phyloP scores from a whole-genome alignment of 768 basidiomycete genomes.

The Russula brevipes region DNA sequence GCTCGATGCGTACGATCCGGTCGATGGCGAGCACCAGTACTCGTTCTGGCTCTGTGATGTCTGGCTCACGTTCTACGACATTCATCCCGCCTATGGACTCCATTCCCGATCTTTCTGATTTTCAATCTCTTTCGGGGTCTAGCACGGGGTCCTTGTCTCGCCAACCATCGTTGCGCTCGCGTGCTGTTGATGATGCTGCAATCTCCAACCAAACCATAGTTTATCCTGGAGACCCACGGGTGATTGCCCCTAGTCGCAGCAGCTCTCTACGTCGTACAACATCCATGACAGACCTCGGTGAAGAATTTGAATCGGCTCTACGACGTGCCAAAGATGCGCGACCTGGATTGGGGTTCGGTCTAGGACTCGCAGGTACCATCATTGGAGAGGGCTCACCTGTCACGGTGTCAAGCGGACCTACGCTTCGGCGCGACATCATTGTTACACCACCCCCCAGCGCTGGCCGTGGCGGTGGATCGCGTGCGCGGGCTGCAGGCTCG shows the following conservation, averaged over 20 bases:
- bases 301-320: conserved; percentile 47
- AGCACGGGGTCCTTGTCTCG: conserved; percentile 39
- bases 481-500: conserved; percentile 28
- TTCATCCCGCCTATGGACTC: conserved; percentile 73
- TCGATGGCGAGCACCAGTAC: conserved; percentile 45
- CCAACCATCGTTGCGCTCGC: conserved; percentile 49
- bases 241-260: conserved; percentile 63
- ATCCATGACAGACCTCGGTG: conserved; percentile 71
- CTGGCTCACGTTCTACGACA: conserved; percentile 66
- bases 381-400: conserved; percentile 57
- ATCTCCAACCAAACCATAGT: conserved; percentile 61
- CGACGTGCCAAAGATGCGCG: conserved; percentile 39
- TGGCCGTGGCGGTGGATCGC: conserved; percentile 30
- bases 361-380: conserved; percentile 32
- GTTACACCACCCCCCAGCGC: conserved; percentile 44
- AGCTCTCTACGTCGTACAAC: conserved; percentile 58
- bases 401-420: conserved; percentile 64
- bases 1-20: conserved; percentile 64
- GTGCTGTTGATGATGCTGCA: conserved; percentile 69
- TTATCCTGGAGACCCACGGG: conserved; percentile 68
- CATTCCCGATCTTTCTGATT: conserved; percentile 66
- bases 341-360: conserved; percentile 42
- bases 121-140: conserved; percentile 44
- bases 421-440: conserved; percentile 39
- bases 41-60: conserved; percentile 49